A percentile compares a stretch with the other conserved stretches of the same genome.
phyloP scores from a whole-genome alignment of 495 filamentous ascomycete species.

The Tetracladium setigerum region DNA sequence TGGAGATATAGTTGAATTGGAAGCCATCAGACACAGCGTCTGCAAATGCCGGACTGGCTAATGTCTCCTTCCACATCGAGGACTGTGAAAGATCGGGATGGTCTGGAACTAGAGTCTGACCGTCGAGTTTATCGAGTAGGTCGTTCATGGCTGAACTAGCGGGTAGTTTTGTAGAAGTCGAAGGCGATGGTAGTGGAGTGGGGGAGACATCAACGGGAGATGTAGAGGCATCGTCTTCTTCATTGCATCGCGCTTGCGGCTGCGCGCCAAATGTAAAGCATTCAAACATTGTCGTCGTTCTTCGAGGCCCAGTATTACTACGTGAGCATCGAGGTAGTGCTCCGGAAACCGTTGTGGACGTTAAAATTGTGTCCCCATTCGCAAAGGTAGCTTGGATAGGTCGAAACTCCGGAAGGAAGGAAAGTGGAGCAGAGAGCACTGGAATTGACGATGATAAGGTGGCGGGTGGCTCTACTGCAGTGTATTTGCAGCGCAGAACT shows the following conservation, averaged over 20 bases:
- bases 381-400: too few relatives aligned
- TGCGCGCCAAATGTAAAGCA: slow-evolving; percentile 17
- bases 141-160: slow-evolving; percentile 1
- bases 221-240: slow-evolving; percentile 3
- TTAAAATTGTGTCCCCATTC: too few relatives aligned
- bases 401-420: too few relatives aligned
- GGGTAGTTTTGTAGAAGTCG: background rate
- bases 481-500: too few relatives aligned
- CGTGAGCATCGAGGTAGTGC: too few relatives aligned
- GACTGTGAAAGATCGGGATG: slow-evolving; percentile 7
- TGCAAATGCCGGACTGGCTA: slow-evolving; percentile 2
- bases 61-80: slow-evolving; percentile 2
- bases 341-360: too few relatives aligned
- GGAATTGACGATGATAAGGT: too few relatives aligned
- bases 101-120: slow-evolving; percentile 10
- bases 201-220: slow-evolving; percentile 13
- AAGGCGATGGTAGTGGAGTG: background rate
- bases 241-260: slow-evolving; percentile 1
- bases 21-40: background rate
- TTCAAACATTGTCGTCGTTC: slow-evolving; percentile 20
- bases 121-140: slow-evolving; percentile 8
- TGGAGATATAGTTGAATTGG: slow-evolving; percentile 6
- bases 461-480: too few relatives aligned
- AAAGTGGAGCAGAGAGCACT: too few relatives aligned
- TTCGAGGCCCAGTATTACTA: too few relatives aligned